Base-by-base conservation (phyloP, 768 basidiomycete species). In the Amylocystis lapponica region DNA sequence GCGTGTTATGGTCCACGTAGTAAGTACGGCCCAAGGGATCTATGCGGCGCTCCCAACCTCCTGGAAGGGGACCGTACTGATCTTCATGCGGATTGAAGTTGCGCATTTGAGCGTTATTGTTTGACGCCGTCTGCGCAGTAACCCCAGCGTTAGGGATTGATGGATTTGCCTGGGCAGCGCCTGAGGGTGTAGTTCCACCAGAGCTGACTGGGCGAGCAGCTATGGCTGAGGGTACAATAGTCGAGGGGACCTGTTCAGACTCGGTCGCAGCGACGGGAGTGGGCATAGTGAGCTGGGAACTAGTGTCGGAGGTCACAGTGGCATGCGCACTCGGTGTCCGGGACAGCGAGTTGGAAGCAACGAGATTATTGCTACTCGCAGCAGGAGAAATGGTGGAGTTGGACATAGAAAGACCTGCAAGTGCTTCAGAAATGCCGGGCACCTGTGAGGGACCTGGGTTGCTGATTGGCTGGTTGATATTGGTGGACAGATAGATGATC, bases 1-100 rank as follows among this genome's bases (percentile, higher is more conserved):
- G 85, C 8, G 90, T 91, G 63, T 97, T 98, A 67, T 98, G 96
- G 61, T 99, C 96, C 42, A 99, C 96, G 62, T 98, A 99, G 63
- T 99, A 99, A 6, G 91, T 95, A 43, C 96, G 72, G 8, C 86
- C 96, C 20, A 98, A 78, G 25, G 96, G 94, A 66, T 99, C 96
- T 43, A 94, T 89, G 34, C 96, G 87, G 47, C 96, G 79, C 65
- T 99, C 96, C 96, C 96, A 99, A 3, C 93, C 92, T 21, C 72
- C 64, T 3, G 96, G 95, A 19, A 99, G 70, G 23, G 89, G 79
- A 3, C 96, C 96, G 50, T 80, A 88, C 54, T 97, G 93, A 66
- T 99, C 96, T 35, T 91, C 87, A 48, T 84, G 86, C 13, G 96
- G 90, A 59, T 95, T 94, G 69, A 97, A 96, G 60, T 91, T 93